A percentile compares a stretch with the other conserved stretches of the same genome.
Evolutionary conservation across 2,329 filamentous ascomycete genomes (phyloP).

Genomic region (Malbranchea cinnamomea): DNA sequence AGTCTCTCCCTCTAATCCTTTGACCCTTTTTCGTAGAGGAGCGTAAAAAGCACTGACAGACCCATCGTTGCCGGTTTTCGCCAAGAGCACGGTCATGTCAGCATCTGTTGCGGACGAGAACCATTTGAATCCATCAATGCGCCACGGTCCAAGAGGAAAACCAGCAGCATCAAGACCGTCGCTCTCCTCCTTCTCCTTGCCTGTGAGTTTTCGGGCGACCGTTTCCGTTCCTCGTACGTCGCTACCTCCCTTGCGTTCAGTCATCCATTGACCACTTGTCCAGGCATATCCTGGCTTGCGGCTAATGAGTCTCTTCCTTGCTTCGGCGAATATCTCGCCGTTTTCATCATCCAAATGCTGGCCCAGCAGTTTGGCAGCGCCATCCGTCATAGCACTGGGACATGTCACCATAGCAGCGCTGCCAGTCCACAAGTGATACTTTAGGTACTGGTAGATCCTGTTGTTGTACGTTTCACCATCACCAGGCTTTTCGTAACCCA

Average conservation of each 20-base stretch:
- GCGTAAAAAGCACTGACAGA: slow-evolving; percentile 48
- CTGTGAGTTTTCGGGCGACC: slow-evolving; percentile 29
- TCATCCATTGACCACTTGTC: slow-evolving; percentile 71
- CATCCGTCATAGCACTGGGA: slow-evolving; percentile 17
- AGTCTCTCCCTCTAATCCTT: slow-evolving; percentile 9
- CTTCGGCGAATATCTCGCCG: slow-evolving; percentile 11
- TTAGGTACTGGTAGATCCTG: slow-evolving; percentile 13
- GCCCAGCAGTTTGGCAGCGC: slow-evolving; percentile 14
- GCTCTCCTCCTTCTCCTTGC: slow-evolving; percentile 14
- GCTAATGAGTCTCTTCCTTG: slow-evolving; percentile 30
- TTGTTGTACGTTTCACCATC: slow-evolving; percentile 10
- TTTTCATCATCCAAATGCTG: slow-evolving; percentile 12
- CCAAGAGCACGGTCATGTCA: slow-evolving; percentile 49
- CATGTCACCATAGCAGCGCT: slow-evolving; percentile 16
- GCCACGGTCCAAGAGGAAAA: slow-evolving; percentile 40
- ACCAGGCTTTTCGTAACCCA: slow-evolving; percentile 11
- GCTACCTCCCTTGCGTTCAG: slow-evolving; percentile 52
- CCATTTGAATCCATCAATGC: slow-evolving; percentile 53
- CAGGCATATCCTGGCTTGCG: slow-evolving; percentile 35
- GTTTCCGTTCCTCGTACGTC: slow-evolving; percentile 57
- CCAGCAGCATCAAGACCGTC: slow-evolving; percentile 16
- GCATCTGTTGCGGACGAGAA: slow-evolving; percentile 52
- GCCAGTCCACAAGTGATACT: slow-evolving; percentile 13
- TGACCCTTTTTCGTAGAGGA: slow-evolving; percentile 37
- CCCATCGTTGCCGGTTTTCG: slow-evolving; percentile 35